Base-by-base conservation (phyloP, 495 filamentous ascomycete genomes). In the Penicillium fimorum region DNA sequence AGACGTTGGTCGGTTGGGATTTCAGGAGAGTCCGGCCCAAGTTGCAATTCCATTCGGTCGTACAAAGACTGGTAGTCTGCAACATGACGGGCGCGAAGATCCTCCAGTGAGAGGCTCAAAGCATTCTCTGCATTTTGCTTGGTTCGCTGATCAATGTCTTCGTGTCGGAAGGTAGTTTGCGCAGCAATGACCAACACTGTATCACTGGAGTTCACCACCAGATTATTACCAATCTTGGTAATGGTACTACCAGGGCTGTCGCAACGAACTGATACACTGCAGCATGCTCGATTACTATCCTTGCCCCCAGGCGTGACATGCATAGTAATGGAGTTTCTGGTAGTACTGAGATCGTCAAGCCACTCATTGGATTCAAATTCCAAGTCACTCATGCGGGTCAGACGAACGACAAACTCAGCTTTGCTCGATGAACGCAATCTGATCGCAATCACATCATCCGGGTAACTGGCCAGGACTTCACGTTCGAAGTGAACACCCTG, bases 301-400 rank as follows among this genome's bases (percentile, higher is more conserved):
- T 56, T 55, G 13, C 74, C 74, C 8, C 74, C 74, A 25, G 74
- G 72, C 1, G 74, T 75, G 50, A 70, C 61, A 27, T 72, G 68
- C 72, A 76, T 76, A 1, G 58, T 68, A 51, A 75, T 67, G 8
- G 57, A 64, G 35, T 62, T 55, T 11, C 65, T 58, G 2, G 55
- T 47, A 5, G 63, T 63, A 38, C 13, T 35, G 15, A 72, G 42
- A 50, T 65, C 69, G 61, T 77, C 74, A 11, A 73, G 63, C 59
- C 70, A 76, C 53, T 75, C 71, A 59, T 72, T 70, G 15, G 67
- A 70, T 63, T 76, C 70, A 52, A 67, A 75, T 49, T 74, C 69
- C 24, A 70, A 50, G 40, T 73, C 69, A 25, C 69, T 70, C 60
- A 73, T 58, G 2, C 70, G 65, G 12, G 62, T 65, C 30, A 73